Conservation (phyloP, 495 filamentous ascomycete genomes). For the Xylaria flabelliformis region DNA sequence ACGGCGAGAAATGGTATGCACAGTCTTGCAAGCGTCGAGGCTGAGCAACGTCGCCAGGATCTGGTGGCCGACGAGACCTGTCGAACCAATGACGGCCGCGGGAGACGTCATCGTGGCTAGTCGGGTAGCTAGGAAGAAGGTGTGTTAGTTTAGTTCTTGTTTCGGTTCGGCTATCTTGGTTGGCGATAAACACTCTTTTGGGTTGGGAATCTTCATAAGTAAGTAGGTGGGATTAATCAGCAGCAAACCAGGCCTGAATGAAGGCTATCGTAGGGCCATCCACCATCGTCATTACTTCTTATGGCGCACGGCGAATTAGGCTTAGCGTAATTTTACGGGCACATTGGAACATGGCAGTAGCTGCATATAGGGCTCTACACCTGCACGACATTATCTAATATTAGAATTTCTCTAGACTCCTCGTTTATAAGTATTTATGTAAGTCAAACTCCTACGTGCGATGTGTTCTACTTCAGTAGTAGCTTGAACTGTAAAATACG, state of each 20-base stretch:
- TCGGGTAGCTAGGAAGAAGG: background rate
- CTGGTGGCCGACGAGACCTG: constrained; percentile 62
- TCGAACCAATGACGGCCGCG: constrained; percentile 61
- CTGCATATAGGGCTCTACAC: too few species aligned
- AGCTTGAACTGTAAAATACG: too few species aligned
- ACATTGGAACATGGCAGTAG: too few species aligned
- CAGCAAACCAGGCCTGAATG: too few species aligned
- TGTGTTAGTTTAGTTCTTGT: background rate
- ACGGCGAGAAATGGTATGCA: constrained; percentile 66
- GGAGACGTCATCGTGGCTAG: constrained; percentile 44
- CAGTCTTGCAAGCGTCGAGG: constrained; percentile 46
- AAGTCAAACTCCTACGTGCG: too few species aligned
- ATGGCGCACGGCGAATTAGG: background rate
- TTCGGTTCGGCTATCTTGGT: background rate
- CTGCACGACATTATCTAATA: too few species aligned
- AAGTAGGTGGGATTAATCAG: background rate
- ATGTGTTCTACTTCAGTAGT: too few species aligned
- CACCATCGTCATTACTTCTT: too few species aligned
- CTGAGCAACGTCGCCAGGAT: constrained; percentile 64
- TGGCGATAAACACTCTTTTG: background rate
- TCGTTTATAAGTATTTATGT: too few species aligned
- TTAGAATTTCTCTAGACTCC: too few species aligned
- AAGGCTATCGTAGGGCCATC: too few species aligned
- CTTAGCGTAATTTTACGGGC: background rate
- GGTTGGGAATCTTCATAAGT: background rate